Base-by-base conservation (phyloP, 208 protist genomes). In the Crithidia bombi region DNA sequence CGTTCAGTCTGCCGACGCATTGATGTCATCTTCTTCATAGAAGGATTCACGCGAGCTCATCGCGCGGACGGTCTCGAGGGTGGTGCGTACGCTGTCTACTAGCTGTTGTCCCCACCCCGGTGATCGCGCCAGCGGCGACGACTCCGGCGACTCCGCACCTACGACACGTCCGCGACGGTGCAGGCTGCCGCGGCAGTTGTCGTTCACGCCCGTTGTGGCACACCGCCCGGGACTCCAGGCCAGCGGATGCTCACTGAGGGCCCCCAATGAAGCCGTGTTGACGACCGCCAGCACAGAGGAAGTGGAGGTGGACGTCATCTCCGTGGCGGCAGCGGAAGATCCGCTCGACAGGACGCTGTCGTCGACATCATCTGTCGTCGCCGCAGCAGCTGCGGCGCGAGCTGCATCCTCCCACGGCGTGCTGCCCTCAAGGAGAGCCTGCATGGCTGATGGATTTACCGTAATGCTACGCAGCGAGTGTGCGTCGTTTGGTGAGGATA, bases 21-120 rank as follows among this genome's bases (percentile, higher is more conserved):
- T 36, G 23, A 41, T 36, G 50, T 64, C 25, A 5, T 73, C 58
- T 3, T 38, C 46, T 5, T 54, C 39, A 28, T 65, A 39, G 33
- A 63, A 56, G 21, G 51, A 26, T 17, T 73, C 33, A 10, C 36
- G 25, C 56, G 39, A 30, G 19, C 71, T 66, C 14, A 59, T 44
- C 21, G 63, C 63, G 5, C 63, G 56, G n/a, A 54, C 63, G 3
- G 43, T 58, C 9, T 50, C 43, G 25, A 76, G 38, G 1, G 56
- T 59, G 32, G 57, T 57, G 23, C 39, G 58, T 21, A 74, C 47
- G 21, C 35, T 46, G 49, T 67, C 52, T 5, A 75, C 43, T 32
- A 75, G 61, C 38, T 62, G 46, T 32, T 44, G 38, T 1, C 43
- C 41, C 59, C 61, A 62, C 30, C 46, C 44, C 5, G 59, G 52